Conservation (phyloP, 345 rosid genomes). For the Triadica sebifera region DNA sequence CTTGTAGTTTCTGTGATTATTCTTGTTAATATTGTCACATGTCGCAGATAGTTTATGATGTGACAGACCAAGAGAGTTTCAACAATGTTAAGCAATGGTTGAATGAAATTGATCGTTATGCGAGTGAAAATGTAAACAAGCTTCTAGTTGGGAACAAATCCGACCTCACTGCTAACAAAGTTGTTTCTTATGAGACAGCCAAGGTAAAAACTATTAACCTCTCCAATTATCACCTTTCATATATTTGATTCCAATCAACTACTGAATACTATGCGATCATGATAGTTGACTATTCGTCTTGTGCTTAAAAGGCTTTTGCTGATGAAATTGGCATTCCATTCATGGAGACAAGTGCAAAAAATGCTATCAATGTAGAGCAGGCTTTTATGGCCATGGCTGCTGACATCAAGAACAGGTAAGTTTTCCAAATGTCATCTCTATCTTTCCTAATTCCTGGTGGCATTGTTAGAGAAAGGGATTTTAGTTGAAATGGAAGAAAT, state of each 20-base stretch:
- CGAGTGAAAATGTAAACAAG: slow-evolving; percentile 76
- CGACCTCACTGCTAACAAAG: slow-evolving; percentile 65
- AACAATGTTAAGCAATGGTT: slow-evolving; percentile 77
- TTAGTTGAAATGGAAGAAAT: background rate
- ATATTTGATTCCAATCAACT: slow-evolving; percentile 3
- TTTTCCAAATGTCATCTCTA: background rate
- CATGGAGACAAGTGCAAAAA: slow-evolving; percentile 81
- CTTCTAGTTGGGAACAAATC: slow-evolving; percentile 69
- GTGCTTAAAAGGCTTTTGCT: slow-evolving; percentile 58
- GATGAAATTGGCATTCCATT: slow-evolving; percentile 77
- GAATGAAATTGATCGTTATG: slow-evolving; percentile 73
- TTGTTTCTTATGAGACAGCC: slow-evolving; percentile 72
- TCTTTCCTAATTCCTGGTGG: background rate
- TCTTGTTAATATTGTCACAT: background rate
- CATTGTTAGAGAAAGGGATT: background rate
- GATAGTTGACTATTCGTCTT: background rate
- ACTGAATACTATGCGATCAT: slow-evolving; percentile 1
- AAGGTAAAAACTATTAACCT: slow-evolving; percentile 41
- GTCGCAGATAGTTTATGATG: slow-evolving; percentile 71
- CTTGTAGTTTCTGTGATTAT: background rate
- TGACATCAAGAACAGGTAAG: slow-evolving; percentile 63
- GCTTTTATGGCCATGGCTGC: slow-evolving; percentile 88
- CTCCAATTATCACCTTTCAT: background rate
- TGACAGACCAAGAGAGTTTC: slow-evolving; percentile 80
- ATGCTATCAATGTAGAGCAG: slow-evolving; percentile 63